Evolutionary conservation across 257 asterid genomes (phyloP), one percentile per base, ranked within the genome.

Genomic region (Nicotiana tomentosiformis): DNA sequence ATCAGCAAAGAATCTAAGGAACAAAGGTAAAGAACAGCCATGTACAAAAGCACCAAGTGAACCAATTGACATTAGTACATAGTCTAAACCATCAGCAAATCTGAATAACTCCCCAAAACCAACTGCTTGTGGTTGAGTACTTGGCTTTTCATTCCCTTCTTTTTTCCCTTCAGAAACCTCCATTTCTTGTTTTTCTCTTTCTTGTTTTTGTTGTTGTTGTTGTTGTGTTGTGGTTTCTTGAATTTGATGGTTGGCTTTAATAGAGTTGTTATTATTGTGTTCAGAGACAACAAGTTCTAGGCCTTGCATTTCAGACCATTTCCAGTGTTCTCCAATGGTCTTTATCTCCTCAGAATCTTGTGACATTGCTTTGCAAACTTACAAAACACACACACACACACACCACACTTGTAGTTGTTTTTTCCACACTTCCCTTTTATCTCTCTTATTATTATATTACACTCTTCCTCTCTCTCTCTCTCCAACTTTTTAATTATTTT

Each of bases 1-100:
- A 96, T 96, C 99, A 85, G 99, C 99, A 68, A 96, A 96, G 91
- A 96, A 96, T 82, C 99, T 88, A 49, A 96, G 98, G 72, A 96
- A 96, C 87, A 96, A 77, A 74, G 99, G 99, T 91, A 96, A 88
- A 2, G 98, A 93, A 84, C 89, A 91, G 11, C 99, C 99, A 84
- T 96, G 99, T 32, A 96, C 95, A 83, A 96, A 91, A 11, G 98
- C 99, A 29, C 99, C 99, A 78, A 92, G 86, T 1, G 97, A 88
- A 4, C 99, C 99, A 82, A 96, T 90, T 18, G 84, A 35, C 99
- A 96, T 96, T 66, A 96, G 82, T 23, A 87, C 89, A 83, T 85
- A 93, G 68, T 96, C 99, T 85, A 96, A 82, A 61, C 97, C 90
- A 82, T 96, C 99, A 0, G 98, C 99, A 78, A 94, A 96, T 80